Conservation (phyloP, 352 stramenopile genomes). For the Globisporangium irregulare region DNA sequence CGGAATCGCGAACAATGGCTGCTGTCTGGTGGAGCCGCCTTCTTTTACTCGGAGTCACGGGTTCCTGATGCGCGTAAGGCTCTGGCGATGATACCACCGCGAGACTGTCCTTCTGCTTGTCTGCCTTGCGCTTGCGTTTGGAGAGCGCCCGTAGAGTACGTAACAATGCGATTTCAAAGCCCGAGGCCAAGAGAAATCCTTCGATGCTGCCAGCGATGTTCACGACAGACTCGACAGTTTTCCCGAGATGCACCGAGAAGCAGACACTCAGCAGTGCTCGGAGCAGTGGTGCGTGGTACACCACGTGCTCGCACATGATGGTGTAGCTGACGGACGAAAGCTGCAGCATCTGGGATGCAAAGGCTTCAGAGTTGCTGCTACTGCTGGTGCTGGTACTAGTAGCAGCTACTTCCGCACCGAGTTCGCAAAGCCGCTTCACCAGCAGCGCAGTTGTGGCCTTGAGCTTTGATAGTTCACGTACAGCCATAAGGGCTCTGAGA, state of each 20-base stretch:
- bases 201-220: constrained; percentile 33
- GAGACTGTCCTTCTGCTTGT: neutral
- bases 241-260: constrained; percentile 27
- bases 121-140: neutral
- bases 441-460: constrained; percentile 36
- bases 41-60: constrained; percentile 11
- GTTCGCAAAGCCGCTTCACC: constrained; percentile 39
- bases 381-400: neutral
- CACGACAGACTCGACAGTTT: constrained; percentile 24
- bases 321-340: constrained; percentile 35
- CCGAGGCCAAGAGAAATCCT: constrained; percentile 38
- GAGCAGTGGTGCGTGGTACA: constrained; percentile 57
- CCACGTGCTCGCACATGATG: constrained; percentile 62
- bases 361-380: neutral
- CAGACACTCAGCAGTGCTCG: constrained; percentile 43
- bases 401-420: constrained; percentile 9
- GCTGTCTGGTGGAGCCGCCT: constrained; percentile 16
- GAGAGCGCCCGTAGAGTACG: neutral
- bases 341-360: neutral
- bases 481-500: constrained; percentile 27
- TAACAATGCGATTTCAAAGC: constrained; percentile 23
- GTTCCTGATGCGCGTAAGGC: neutral
- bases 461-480: constrained; percentile 40
- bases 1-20: neutral
- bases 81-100: neutral